phyloP scores from a whole-genome alignment of 306 rosid genomes.

The Castanospermum australe region DNA sequence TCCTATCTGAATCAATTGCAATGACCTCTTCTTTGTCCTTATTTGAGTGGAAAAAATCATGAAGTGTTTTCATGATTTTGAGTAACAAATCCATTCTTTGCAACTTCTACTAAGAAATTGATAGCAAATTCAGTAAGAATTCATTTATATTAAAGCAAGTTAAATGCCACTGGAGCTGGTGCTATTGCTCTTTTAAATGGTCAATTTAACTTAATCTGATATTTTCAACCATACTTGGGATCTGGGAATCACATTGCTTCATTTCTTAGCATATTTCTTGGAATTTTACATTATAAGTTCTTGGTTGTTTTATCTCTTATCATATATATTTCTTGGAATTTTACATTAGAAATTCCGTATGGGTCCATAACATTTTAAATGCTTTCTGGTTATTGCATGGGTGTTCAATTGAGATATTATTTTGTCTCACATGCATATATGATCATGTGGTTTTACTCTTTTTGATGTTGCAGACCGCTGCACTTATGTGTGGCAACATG shows the following conservation, averaged over 20 bases:
- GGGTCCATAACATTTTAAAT: background rate
- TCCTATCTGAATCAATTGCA: background rate
- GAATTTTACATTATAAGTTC: background rate
- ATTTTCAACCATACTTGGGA: no score
- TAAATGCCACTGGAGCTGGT: no score
- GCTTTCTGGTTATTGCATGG: background rate
- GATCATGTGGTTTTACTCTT: conserved; percentile 11
- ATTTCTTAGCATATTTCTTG: background rate
- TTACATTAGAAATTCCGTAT: background rate
- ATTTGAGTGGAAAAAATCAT: background rate
- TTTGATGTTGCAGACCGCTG: conserved; percentile 54
- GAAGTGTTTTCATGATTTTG: background rate
- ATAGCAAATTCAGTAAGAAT: background rate
- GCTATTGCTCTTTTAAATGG: background rate
- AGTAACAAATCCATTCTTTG: background rate
- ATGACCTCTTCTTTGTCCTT: background rate
- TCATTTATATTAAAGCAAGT: no score
- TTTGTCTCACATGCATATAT: background rate
- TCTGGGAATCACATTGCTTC: no score
- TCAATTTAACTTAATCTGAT: background rate
- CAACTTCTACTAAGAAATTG: background rate
- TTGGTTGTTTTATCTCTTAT: background rate
- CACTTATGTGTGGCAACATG: conserved; percentile 78
- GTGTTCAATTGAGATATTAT: background rate
- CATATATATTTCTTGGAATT: background rate